These are phyloP conservation scores for Coemansia sp. DNA, from an alignment of 192 early-diverging fungal genomes.

Conservation along the genomic window DNA sequence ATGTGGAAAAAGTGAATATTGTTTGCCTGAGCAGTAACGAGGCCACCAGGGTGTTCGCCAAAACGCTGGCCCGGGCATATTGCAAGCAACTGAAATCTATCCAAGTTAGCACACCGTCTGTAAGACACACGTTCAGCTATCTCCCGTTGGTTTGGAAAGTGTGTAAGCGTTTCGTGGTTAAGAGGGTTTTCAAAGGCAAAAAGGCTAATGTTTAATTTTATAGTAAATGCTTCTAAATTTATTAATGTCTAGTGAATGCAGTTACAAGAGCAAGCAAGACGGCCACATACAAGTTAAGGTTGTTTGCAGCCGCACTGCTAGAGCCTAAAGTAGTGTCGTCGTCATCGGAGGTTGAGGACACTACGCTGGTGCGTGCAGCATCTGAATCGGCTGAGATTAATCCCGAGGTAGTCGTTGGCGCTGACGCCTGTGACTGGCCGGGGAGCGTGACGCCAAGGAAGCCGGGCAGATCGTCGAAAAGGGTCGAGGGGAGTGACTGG, in stretches of 20 bases:
- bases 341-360: no score
- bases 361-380: not conserved
- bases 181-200: no score
- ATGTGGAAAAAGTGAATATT: not conserved
- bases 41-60: not conserved
- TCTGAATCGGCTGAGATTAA: not conserved
- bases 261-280: not conserved
- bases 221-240: not conserved
- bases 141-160: not conserved
- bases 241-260: not conserved
- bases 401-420: not conserved
- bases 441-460: slow-evolving; percentile 30
- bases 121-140: not conserved
- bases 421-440: slow-evolving; percentile 6
- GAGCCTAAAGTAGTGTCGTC: not conserved
- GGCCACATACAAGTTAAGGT: not conserved
- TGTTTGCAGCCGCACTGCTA: not conserved
- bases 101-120: not conserved
- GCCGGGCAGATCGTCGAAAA: slow-evolving; percentile 26
- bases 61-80: not conserved
- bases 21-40: not conserved
- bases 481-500: slow-evolving; percentile 22
- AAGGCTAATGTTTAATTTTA: not conserved
- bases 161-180: not conserved
- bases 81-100: not conserved